These are phyloP conservation scores for Meripilus lineatus DNA, from an alignment of 1,284 basidiomycete species.

Conservation along the genomic window DNA sequence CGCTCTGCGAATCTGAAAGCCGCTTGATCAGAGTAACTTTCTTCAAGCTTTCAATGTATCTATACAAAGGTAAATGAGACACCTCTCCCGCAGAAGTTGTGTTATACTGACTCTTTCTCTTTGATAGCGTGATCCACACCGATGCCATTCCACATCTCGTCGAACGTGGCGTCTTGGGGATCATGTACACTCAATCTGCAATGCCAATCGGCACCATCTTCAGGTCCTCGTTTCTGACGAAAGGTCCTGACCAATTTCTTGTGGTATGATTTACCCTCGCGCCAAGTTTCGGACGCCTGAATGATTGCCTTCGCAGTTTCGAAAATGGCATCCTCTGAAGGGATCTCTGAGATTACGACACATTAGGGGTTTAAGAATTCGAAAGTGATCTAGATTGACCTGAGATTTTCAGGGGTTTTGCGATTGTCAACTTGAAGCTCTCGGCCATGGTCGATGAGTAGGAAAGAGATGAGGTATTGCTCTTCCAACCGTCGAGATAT, in stretches of 20 bases:
- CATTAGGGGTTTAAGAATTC: background rate
- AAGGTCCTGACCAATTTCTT: slow-evolving; percentile 52
- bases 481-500: no score
- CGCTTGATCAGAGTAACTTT: slow-evolving; percentile 58
- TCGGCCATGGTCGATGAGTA: slow-evolving; percentile 7
- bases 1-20: slow-evolving; percentile 54
- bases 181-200: slow-evolving; percentile 62
- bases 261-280: slow-evolving; percentile 56
- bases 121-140: slow-evolving; percentile 61
- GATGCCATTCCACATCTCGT: slow-evolving; percentile 65
- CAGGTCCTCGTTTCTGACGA: slow-evolving; percentile 42
- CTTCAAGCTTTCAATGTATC: slow-evolving; percentile 62
- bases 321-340: slow-evolving; percentile 53
- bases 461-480: no score
- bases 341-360: slow-evolving; percentile 42
- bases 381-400: slow-evolving; percentile 7
- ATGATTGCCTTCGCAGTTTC: slow-evolving; percentile 50
- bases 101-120: slow-evolving; percentile 56
- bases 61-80: no score
- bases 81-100: no score
- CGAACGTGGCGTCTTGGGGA: slow-evolving; percentile 61
- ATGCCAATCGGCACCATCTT: slow-evolving; percentile 60
- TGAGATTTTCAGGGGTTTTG: slow-evolving; percentile 27
- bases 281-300: slow-evolving; percentile 53
- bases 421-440: slow-evolving; percentile 35